Evolutionary conservation across 106 monocot genomes (phyloP), one percentile per base, ranked within the genome.

Genomic region (Acorus calamus): DNA sequence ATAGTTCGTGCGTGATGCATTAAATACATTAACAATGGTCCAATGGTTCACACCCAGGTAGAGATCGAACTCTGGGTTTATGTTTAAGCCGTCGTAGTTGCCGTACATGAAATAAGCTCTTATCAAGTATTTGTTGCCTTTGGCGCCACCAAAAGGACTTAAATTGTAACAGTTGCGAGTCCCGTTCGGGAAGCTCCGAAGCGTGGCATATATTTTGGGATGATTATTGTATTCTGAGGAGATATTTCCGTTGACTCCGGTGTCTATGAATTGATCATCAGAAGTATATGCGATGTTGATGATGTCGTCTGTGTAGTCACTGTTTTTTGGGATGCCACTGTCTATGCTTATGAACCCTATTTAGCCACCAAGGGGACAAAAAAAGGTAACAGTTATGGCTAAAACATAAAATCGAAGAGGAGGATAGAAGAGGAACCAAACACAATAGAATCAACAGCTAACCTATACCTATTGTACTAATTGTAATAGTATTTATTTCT

Each of bases 311-410:
- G 49, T 55, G 55, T 67, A 77, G 44, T 44, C 61, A 3, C 61
- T 44, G 4, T 61, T 66, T 11, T 6, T 14, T 2, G 53, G 4
- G 5, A 77, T 14, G 6, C 77, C 77, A 8, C 77, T 72, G 43
- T 77, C 77, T 3, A 77, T 62, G 55, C 67, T 77, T 7, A 77
- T 66, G 55, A 66, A 77, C 42, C 77, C 77, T 77, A 28, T 28
- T 28, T 28, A 28, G 28, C 28, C 28, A 28, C 28, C 28, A 28
- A 28, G 28, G 28, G 1, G 1, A 28, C 28, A 28, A 28, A 0
- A 28, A 28, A 28, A 0, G 28, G 28, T 28, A 28, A 28, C 28
- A 28, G 28, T 28, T 28, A 28, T 1, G n/a, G n/a, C n/a, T n/a
- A n/a, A n/a, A n/a, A n/a, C n/a, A n/a, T n/a, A n/a, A n/a, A n/a